Conservation (phyloP, 768 basidiomycete species). For the Pleurotus citrinopileatus region DNA sequence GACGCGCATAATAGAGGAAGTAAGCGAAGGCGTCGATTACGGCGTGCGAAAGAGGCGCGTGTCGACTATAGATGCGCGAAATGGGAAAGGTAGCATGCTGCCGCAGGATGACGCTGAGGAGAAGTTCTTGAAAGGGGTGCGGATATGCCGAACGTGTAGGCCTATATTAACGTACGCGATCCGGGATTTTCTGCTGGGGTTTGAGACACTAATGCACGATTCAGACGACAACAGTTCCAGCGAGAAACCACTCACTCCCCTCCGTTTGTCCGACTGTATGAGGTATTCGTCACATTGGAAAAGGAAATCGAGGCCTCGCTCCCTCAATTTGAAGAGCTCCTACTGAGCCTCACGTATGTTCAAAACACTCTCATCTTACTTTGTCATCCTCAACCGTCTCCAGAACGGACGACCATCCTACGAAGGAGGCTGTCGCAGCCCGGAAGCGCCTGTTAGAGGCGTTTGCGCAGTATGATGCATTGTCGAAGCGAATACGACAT, state of each 20-base stretch:
- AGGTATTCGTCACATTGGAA: conserved; percentile 76
- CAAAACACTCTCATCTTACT: neutral
- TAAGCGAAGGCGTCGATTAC: conserved; percentile 79
- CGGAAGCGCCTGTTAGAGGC: conserved; percentile 83
- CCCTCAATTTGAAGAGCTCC: conserved; percentile 85
- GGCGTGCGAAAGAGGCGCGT: conserved; percentile 59
- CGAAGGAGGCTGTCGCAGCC: conserved; percentile 62
- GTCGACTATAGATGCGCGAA: conserved; percentile 20
- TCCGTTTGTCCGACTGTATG: conserved; percentile 66
- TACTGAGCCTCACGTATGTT: conserved; percentile 64
- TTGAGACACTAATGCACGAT: conserved; percentile 9
- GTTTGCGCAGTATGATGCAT: conserved; percentile 85
- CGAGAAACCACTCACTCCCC: conserved; percentile 61
- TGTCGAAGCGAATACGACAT: conserved; percentile 80
- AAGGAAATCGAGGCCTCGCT: conserved; percentile 86
- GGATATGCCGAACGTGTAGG: conserved; percentile 85
- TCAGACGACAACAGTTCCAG: conserved; percentile 76
- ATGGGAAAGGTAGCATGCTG: conserved; percentile 19
- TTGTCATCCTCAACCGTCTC: no score
- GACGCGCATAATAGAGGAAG: conserved; percentile 78
- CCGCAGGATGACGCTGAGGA: conserved; percentile 56
- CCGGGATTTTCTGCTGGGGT: neutral
- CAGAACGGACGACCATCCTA: conserved; percentile 48
- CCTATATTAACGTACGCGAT: conserved; percentile 71
- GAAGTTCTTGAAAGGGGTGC: conserved; percentile 84